These are phyloP conservation scores for Wickerhamia fluorescens DNA, from an alignment of 805 yeast genomes.

Conservation along the genomic window DNA sequence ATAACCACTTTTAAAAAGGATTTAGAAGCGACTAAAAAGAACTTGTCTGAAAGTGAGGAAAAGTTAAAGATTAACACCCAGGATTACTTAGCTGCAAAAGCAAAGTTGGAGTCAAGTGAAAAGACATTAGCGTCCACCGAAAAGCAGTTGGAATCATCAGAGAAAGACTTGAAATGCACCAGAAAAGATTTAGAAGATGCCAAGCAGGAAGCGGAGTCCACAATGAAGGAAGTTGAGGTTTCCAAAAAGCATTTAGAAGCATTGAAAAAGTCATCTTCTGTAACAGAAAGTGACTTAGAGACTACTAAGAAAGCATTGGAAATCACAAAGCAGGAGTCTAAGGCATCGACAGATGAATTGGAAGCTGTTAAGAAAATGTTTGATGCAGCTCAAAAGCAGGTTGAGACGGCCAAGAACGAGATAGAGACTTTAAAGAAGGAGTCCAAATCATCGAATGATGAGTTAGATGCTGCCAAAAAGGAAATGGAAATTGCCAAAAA, in stretches of 20 bases:
- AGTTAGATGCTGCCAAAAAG: background rate
- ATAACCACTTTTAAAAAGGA: background rate
- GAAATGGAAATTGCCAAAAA: background rate
- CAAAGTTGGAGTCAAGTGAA: background rate
- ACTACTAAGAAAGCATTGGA: constrained; percentile 1
- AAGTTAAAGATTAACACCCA: background rate
- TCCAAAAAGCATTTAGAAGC: constrained; percentile 1
- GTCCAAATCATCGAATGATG: background rate
- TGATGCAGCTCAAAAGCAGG: background rate
- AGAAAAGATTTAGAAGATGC: background rate
- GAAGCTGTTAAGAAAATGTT: background rate
- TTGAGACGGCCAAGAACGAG: background rate
- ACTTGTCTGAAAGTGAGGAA: background rate
- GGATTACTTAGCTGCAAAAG: background rate
- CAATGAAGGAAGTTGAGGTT: constrained; percentile 2
- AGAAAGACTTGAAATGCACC: background rate
- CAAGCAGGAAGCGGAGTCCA: constrained; percentile 1
- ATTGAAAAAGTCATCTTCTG: background rate
- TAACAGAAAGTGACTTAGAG: background rate
- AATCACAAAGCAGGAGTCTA: background rate
- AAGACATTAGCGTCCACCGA: background rate
- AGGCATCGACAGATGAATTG: background rate
- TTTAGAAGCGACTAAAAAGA: background rate
- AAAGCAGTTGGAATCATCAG: background rate
- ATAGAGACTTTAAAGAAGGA: background rate